Conservation (phyloP, 805 yeast species). For the Priceomyces castillae region DNA sequence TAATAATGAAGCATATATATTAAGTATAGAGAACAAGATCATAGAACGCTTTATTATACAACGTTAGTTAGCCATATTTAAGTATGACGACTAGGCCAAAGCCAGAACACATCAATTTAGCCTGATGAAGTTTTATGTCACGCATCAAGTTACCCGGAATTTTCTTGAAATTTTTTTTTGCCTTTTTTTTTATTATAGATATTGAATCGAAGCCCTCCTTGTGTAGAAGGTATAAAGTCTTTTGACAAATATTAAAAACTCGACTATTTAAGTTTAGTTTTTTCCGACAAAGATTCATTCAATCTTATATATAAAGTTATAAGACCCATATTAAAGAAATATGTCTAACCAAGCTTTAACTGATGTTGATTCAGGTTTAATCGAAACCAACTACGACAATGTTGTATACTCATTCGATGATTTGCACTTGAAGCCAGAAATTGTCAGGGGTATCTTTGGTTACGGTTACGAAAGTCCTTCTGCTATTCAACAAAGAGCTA, state of each 20-base stretch:
- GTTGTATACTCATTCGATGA: slow-evolving; percentile 71
- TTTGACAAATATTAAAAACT: neutral
- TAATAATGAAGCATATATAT: no score
- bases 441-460: slow-evolving; percentile 75
- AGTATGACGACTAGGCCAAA: no score
- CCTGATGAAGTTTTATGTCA: neutral
- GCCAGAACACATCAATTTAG: no score
- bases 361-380: slow-evolving; percentile 78
- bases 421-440: slow-evolving; percentile 67
- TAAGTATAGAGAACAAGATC: no score
- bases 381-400: slow-evolving; percentile 95
- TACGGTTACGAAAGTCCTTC: slow-evolving; percentile 82
- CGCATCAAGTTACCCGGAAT: slow-evolving; percentile 1
- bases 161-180: slow-evolving; percentile 2
- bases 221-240: neutral
- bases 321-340: slow-evolving; percentile 1
- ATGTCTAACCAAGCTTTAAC: slow-evolving; percentile 67
- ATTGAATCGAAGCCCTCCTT: neutral
- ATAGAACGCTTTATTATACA: no score
- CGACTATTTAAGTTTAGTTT: neutral
- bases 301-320: neutral
- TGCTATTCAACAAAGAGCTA: slow-evolving; percentile 80
- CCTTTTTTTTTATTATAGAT: neutral
- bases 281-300: neutral
- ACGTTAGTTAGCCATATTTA: no score